Conservation (phyloP, 805 yeast species). For the Pichia rugopelliculosa region DNA sequence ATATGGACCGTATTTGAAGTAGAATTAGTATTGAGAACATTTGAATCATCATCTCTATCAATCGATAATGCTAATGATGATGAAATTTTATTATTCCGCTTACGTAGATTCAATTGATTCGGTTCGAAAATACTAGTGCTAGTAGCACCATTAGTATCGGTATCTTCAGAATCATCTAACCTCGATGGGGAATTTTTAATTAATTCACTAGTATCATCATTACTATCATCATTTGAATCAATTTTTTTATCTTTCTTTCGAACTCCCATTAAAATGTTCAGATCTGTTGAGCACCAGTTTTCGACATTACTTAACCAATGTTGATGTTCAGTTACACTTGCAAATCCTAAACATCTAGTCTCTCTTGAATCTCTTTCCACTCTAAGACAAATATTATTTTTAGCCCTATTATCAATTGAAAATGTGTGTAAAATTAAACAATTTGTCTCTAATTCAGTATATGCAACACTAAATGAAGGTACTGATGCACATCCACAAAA, state of each 20-base stretch:
- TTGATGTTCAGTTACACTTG: slow-evolving; percentile 61
- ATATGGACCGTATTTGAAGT: slow-evolving; percentile 9
- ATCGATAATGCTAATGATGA: neutral
- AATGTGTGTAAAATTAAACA: slow-evolving; percentile 67
- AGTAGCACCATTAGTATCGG: neutral
- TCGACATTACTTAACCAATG: slow-evolving; percentile 62
- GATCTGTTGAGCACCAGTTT: slow-evolving; percentile 73
- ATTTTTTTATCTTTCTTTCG: slow-evolving; percentile 36
- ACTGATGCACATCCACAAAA: slow-evolving; percentile 89
- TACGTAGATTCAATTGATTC: neutral
- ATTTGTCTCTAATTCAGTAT: slow-evolving; percentile 51
- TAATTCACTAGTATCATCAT: neutral
- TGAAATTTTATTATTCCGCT: neutral
- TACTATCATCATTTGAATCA: slow-evolving; percentile 7
- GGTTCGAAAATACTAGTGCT: neutral
- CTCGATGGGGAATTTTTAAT: neutral
- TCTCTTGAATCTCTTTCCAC: slow-evolving; percentile 92
- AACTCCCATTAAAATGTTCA: slow-evolving; percentile 69
- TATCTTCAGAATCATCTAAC: neutral
- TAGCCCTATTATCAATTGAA: slow-evolving; percentile 64
- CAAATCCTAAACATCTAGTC: slow-evolving; percentile 82
- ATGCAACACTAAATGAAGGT: slow-evolving; percentile 62
- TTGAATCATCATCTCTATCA: neutral
- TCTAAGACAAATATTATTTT: slow-evolving; percentile 73
- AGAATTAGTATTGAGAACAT: neutral